Base-by-base conservation (phyloP, 192 early-diverging fungal species). In the Backusella circina region DNA sequence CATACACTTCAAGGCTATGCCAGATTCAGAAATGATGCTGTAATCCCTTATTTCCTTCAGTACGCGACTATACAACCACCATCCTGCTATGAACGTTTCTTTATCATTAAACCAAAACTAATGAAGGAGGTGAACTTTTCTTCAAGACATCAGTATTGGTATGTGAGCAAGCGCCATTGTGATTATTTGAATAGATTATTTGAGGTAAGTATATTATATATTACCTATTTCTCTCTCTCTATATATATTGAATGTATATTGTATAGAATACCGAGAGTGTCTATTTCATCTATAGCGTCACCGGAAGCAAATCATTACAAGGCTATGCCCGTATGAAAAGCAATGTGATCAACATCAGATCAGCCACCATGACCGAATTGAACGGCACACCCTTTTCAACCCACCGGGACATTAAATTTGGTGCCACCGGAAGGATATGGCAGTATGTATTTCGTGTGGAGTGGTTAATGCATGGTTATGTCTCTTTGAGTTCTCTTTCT, bases 291-390 rank as follows among this genome's bases (percentile, higher is more conserved):
- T 67, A 35, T 67, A 37, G 66, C 12, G 66, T 67, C 32, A 67
- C 31, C 1, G 66, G 66, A 21, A 67, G 32, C 15, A 67, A 67
- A 37, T 32, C 66, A 8, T 67, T 35, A 12, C 66, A 67, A 67
- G 66, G 66, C 2, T 67, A 67, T 67, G 66, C 66, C 0, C 10
- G n/a, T 21, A 67, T 67, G 66, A 67, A 67, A 67, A 67, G 66
- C 26, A 35, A 36, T 36, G 35, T 26, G 7, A 32, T 67, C 33
- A 35, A 67, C 9, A 21, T 67, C 18, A 36, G 32, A 21, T 12
- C n/a, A 8, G 16, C 33, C 18, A 67, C 15, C 16, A 21, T 35
- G 9, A 5, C n/a, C 6, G 66, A 67, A n/a, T 36, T 35, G 32
- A 6, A 9, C 5, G 66, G 66, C 4, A 67, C 66, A 21, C 31